Base-by-base conservation (phyloP, 2,329 filamentous ascomycete species). In the Aschersonia sp. region DNA sequence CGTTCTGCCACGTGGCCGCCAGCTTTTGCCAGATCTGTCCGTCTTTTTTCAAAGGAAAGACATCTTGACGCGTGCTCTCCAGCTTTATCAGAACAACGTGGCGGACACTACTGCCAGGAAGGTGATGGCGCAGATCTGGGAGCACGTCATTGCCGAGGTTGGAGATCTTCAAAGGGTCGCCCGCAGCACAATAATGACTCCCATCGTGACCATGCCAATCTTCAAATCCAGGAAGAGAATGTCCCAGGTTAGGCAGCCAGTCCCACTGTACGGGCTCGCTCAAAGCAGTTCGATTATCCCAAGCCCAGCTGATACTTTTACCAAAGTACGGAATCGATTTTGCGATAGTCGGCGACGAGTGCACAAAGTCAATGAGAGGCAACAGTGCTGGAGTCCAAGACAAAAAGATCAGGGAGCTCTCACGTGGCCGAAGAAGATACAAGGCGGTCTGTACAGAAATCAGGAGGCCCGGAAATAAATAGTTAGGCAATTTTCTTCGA, bases 1-100 rank as follows among this genome's bases (percentile, higher is more conserved):
- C 53, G 2, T 65, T 53, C 12, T 59, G 55, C 22, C 58, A 58
- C 2, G 65, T 65, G 5, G 59, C 56, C 4, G 56, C 50, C 3
- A 65, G 57, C 4, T 61, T 60, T 6, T 66, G 54, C 51, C 60
- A 64, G 32, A 69, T 65, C 46, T 63, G 51, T 6, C 63, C 64
- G 2, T 61, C 55, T 50, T 65, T 65, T 35, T 68, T 68, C 42
- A 71, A 54, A 0, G 68, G 68, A 31, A 70, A 71, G 2, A 70
- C 61, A 47, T 71, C 68, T 5, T 64, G 64, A 30, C 68, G 62
- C 0, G 67, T 69, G 44, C 68, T 70, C 50, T 71, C 68, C 1
- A 71, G 56, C 41, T 68, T 62, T 2, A 71, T 48, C 37, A 69
- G 51, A 6, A 71, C 53, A 4, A 71, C 57, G 48, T 71, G 68